A percentile compares a stretch with the other conserved stretches of the same genome.
These are phyloP conservation scores for Penicillium capsulatum DNA, from an alignment of 2,329 filamentous ascomycete species.

Conservation along the genomic window DNA sequence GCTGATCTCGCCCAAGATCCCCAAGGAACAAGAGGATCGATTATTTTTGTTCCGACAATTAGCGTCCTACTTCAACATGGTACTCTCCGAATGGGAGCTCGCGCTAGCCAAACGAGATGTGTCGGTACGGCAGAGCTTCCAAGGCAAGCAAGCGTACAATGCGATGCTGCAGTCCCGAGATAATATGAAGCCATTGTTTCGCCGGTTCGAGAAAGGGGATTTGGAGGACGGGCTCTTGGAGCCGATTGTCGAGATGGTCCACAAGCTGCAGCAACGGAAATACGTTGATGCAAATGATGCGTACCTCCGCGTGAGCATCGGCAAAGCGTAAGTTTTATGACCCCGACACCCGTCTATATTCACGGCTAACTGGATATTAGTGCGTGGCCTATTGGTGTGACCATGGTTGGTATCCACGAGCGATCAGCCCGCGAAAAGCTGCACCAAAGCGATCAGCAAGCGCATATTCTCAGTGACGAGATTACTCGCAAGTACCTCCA, in stretches of 20 bases:
- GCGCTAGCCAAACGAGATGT: constrained; percentile 62
- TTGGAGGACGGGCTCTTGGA: constrained; percentile 73
- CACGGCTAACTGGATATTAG: constrained; percentile 29
- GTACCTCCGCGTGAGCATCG: constrained; percentile 87
- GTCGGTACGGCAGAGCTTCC: constrained; percentile 64
- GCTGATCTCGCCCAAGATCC: constrained; percentile 66
- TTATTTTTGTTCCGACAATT: constrained; percentile 79
- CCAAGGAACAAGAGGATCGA: constrained; percentile 61
- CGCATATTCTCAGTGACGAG: constrained; percentile 96
- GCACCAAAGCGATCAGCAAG: constrained; percentile 71
- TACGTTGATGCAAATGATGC: constrained; percentile 97
- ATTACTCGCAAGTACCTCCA: constrained; percentile 92
- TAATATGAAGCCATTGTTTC: constrained; percentile 85
- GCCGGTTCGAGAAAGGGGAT: constrained; percentile 77
- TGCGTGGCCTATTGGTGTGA: constrained; percentile 98
- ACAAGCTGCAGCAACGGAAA: constrained; percentile 79
- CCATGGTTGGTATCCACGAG: constrained; percentile 99
- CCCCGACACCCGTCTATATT: not conserved
- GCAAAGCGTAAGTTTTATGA: constrained; percentile 61
- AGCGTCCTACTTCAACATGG: constrained; percentile 92
- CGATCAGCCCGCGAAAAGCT: constrained; percentile 91
- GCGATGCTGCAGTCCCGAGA: constrained; percentile 84
- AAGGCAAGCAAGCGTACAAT: constrained; percentile 74
- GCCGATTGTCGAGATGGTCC: constrained; percentile 85
- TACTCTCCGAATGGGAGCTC: constrained; percentile 80